A percentile compares a stretch with the other conserved stretches of the same genome.
Evolutionary conservation across 2,329 filamentous ascomycete species (phyloP).

Genomic region (Fusarium sp.): DNA sequence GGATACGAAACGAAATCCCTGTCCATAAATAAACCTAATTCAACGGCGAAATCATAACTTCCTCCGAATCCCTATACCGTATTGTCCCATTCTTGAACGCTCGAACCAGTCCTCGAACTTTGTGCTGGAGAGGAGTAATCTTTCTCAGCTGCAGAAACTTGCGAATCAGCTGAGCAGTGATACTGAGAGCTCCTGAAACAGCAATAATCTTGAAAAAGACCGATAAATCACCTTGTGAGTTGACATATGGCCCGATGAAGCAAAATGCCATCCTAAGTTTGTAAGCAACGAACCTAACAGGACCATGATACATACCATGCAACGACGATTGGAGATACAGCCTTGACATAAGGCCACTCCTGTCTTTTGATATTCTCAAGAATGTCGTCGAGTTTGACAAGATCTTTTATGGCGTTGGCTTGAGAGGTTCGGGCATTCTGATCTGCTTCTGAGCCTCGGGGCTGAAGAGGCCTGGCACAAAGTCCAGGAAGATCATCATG

Average conservation of each 20-base stretch:
- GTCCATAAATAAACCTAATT: rapidly evolving
- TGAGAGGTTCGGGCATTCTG: neutral
- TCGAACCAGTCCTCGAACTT: neutral
- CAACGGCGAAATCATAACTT: neutral
- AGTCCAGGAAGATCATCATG: neutral
- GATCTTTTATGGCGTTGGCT: rapidly evolving
- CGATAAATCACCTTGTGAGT: rapidly evolving
- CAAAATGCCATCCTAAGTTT: neutral
- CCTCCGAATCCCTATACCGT: neutral
- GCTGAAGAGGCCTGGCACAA: rapidly evolving
- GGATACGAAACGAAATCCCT: neutral
- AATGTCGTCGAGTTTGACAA: neutral
- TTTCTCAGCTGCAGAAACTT: neutral
- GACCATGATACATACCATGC: neutral
- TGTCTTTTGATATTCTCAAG: neutral
- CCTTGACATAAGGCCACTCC: rapidly evolving
- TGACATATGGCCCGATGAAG: neutral
- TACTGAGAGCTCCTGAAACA: rapidly evolving
- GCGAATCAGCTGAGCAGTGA: rapidly evolving
- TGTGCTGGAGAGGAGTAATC: neutral
- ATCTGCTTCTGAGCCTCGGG: rapidly evolving
- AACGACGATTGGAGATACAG: neutral
- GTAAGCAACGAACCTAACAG: neutral
- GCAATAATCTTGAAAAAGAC: rapidly evolving
- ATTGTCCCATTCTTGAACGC: constrained; percentile 26